Conservation (phyloP, 805 yeast species). For the Huiozyma sinensis region DNA sequence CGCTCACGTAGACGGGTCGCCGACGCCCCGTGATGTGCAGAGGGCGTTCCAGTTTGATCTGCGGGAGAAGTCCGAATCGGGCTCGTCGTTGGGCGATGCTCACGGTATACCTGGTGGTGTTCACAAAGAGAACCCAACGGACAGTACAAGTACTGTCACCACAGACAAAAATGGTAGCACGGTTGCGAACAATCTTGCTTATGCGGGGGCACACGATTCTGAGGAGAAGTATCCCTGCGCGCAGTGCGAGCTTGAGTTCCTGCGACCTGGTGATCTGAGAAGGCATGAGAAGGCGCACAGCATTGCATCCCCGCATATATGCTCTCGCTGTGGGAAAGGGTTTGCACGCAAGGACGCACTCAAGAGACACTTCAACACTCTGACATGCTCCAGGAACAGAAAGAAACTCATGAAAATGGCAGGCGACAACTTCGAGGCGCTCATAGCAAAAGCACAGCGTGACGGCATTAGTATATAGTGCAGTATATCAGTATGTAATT, state of each 20-base stretch:
- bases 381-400: slow-evolving; percentile 65
- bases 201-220: background rate
- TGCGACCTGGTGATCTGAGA: slow-evolving; percentile 58
- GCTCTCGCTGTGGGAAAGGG: slow-evolving; percentile 69
- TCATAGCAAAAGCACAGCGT: slow-evolving; percentile 22
- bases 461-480: slow-evolving; percentile 18
- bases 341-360: slow-evolving; percentile 77
- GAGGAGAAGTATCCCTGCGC: slow-evolving; percentile 42
- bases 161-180: too few species aligned
- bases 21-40: background rate
- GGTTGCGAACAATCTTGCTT: background rate
- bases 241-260: slow-evolving; percentile 52
- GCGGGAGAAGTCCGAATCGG: too few species aligned
- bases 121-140: too few species aligned
- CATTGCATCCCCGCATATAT: slow-evolving; percentile 59
- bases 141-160: background rate
- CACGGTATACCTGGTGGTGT: too few species aligned
- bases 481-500: background rate
- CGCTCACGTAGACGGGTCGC: background rate
- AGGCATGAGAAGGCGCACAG: slow-evolving; percentile 70
- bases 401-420: slow-evolving; percentile 33
- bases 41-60: too few species aligned
- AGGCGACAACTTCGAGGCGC: slow-evolving; percentile 29
- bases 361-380: slow-evolving; percentile 63
- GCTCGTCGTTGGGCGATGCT: too few species aligned